Evolutionary conservation across 75 land plant species (phyloP), one percentile per base, ranked within the genome.

Genomic region (Selaginella moellendorffii): DNA sequence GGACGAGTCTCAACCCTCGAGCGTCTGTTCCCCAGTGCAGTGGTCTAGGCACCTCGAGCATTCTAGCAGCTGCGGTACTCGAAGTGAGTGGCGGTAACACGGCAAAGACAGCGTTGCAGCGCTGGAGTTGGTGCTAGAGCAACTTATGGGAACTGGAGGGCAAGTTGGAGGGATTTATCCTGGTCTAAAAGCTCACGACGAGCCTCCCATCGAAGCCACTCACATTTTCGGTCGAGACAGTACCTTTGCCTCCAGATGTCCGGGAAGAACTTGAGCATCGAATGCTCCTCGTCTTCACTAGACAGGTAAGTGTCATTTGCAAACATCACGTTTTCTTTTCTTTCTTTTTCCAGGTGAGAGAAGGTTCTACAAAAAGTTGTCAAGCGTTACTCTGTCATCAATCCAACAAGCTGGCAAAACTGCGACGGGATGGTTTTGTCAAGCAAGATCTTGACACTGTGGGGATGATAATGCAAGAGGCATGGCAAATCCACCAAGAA

Each of bases 61-160:
- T 93, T 29, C 61, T 93, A 62, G 96, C 98, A 31, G 98, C 96
- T 26, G 96, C 96, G 63, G 98, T 93, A 70, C 77, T 83, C 27
- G 76, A 73, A 54, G 65, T 85, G 26, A 74, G 63, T 66, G 68
- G 73, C 29, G 83, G 67, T 54, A 85, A 93, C 74, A 77, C 1
- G 68, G 83, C 54, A 71, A 80, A 71, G 87, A 88, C 62, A 85
- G 73, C 69, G 85, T 85, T 59, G 82, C 90, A 27, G 69, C 83
- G 62, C 85, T 83, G 70, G 98, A 88, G 60, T 63, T 93, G 53
- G 81, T 88, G 1, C 30, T 88, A 46, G 98, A 88, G 71, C 98
- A 93, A 73, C 63, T 88, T 19, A 93, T 93, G 98, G 98, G 96
- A n/a, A 93, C 98, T 8, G 98, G 98, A 76, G 98, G 88, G 71